Evolutionary conservation across 2,329 filamentous ascomycete species (phyloP).

Genomic region (Xylaria sp.): DNA sequence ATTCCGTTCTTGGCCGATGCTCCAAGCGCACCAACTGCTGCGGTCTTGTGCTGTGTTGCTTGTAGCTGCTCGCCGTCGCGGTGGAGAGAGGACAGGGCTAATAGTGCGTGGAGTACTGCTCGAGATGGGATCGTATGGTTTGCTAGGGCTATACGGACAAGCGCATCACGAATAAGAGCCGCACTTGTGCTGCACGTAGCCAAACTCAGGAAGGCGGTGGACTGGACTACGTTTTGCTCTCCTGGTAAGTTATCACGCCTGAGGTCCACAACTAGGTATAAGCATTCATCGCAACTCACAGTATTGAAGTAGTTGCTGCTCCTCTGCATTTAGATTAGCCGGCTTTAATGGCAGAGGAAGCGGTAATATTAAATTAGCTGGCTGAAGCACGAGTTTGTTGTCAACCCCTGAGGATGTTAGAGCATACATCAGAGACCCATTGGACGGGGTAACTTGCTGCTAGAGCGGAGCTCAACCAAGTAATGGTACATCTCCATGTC

Average conservation of each 20-base stretch:
- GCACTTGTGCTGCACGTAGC: slow-evolving; percentile 8
- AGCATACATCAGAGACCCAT: not conserved
- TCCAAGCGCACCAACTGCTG: slow-evolving; percentile 19
- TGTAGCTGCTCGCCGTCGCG: slow-evolving; percentile 23
- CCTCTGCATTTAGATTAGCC: slow-evolving; percentile 13
- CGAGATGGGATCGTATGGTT: slow-evolving; percentile 16
- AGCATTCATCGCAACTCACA: slow-evolving; percentile 10
- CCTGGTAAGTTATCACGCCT: slow-evolving; percentile 1
- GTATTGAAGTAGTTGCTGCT: slow-evolving; percentile 19
- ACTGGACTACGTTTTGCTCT: slow-evolving; percentile 6
- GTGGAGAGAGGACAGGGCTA: slow-evolving; percentile 22
- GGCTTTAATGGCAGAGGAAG: not conserved
- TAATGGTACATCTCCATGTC: slow-evolving; percentile 27
- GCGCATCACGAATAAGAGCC: slow-evolving; percentile 11
- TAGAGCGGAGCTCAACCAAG: slow-evolving; percentile 13
- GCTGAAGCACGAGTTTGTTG: not conserved
- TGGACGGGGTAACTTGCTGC: slow-evolving; percentile 3
- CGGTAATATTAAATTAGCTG: slow-evolving; percentile 17
- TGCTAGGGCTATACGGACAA: slow-evolving; percentile 16
- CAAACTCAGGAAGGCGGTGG: slow-evolving; percentile 13
- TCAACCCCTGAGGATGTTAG: slow-evolving; percentile 8
- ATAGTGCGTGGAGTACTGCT: slow-evolving; percentile 25
- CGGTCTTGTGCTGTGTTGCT: slow-evolving; percentile 21
- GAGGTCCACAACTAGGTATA: not conserved
- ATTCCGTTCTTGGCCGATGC: slow-evolving; percentile 19